Percentiles rank a stretch among this genome's conserved stretches.
These are phyloP conservation scores for Pythium brassicae DNA, from an alignment of 352 stramenopile genomes.

Conservation along the genomic window DNA sequence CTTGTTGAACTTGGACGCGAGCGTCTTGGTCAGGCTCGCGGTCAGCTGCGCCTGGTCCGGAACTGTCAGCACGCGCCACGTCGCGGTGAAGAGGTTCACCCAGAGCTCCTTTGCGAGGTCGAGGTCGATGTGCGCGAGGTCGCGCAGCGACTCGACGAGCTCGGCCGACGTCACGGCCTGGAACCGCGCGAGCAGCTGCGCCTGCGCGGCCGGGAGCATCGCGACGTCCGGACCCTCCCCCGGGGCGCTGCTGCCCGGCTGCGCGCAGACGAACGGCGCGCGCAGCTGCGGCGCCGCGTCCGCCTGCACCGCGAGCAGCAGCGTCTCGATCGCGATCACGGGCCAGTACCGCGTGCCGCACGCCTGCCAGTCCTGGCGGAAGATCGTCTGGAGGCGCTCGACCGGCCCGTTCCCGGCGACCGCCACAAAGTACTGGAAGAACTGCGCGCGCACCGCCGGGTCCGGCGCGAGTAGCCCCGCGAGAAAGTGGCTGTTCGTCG, in stretches of 20 bases:
- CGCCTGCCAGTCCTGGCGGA: constrained; percentile 86
- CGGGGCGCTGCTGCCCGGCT: background rate
- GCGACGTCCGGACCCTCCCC: background rate
- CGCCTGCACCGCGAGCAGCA: constrained; percentile 47
- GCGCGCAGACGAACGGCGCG: constrained; percentile 6
- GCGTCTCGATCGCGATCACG: constrained; percentile 69
- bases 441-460: constrained; percentile 52
- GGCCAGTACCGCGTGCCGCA: constrained; percentile 83
- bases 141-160: constrained; percentile 49
- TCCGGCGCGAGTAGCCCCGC: constrained; percentile 74
- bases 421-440: constrained; percentile 68
- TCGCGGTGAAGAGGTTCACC: constrained; percentile 66
- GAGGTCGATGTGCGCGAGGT: constrained; percentile 76
- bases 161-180: constrained; percentile 28
- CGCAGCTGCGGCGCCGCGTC: constrained; percentile 10
- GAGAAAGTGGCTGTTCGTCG: constrained; percentile 76
- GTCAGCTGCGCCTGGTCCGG: constrained; percentile 54
- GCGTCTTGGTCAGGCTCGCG: constrained; percentile 62
- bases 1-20: constrained; percentile 88
- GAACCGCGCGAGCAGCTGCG: constrained; percentile 26
- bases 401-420: constrained; percentile 34
- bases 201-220: background rate
- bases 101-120: constrained; percentile 84
- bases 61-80: constrained; percentile 44
- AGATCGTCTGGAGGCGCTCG: constrained; percentile 53